phyloP scores from a whole-genome alignment of 257 asterid species.

The Oldenlandia corymbosa region DNA sequence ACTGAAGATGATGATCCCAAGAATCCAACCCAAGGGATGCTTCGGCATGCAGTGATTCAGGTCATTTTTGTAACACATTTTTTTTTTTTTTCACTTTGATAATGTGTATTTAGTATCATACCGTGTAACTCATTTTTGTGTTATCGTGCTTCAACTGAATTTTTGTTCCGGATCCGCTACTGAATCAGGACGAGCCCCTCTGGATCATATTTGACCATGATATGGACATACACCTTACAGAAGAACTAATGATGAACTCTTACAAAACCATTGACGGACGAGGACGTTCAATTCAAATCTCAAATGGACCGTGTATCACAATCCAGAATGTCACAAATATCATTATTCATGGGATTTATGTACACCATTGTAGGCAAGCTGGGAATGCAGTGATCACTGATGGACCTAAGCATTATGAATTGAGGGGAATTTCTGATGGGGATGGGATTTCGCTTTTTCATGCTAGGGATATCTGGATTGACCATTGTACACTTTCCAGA shows the following conservation, averaged over 20 bases:
- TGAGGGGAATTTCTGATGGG: conserved; percentile 58
- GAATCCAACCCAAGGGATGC: conserved; percentile 55
- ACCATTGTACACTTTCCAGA: conserved; percentile 54
- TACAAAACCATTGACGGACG: conserved; percentile 76
- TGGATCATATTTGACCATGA: conserved; percentile 64
- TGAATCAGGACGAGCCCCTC: conserved; percentile 34
- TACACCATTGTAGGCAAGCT: conserved; percentile 50
- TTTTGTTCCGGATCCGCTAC: not conserved
- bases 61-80: too few species aligned
- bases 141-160: too few species aligned
- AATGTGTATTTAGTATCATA: too few species aligned
- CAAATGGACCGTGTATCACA: conserved; percentile 64
- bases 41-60: conserved; percentile 43
- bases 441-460: conserved; percentile 62
- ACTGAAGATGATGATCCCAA: conserved; percentile 41
- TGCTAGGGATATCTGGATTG: conserved; percentile 57
- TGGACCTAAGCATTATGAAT: conserved; percentile 41
- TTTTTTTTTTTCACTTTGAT: too few species aligned
- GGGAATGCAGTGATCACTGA: conserved; percentile 51
- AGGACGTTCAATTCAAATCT: conserved; percentile 42
- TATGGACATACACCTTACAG: conserved; percentile 39
- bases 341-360: conserved; percentile 53
- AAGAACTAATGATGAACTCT: conserved; percentile 64
- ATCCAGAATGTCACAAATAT: conserved; percentile 48
- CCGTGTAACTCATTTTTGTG: too few species aligned